Conservation (phyloP, 805 yeast genomes). For the Zygotorulaspora chibaensis region DNA sequence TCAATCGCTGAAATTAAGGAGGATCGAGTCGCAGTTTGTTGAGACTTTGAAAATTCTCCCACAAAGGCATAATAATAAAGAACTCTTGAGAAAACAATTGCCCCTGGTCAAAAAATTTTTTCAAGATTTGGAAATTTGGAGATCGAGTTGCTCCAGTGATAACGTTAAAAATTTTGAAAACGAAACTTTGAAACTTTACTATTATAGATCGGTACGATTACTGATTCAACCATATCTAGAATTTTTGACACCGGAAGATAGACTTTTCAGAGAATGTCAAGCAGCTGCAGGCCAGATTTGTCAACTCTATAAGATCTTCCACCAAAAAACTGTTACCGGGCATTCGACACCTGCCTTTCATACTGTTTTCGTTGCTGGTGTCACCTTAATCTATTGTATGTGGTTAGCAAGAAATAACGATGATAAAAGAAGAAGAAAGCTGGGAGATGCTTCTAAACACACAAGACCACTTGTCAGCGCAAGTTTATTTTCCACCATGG, state of each 20-base stretch:
- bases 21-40: constrained; percentile 57
- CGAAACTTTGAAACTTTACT: constrained; percentile 55
- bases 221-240: constrained; percentile 63
- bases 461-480: constrained; percentile 57
- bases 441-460: constrained; percentile 57
- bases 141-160: constrained; percentile 44
- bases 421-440: constrained; percentile 49
- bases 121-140: constrained; percentile 55
- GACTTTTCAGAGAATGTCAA: constrained; percentile 60
- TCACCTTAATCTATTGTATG: constrained; percentile 59
- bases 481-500: constrained; percentile 50
- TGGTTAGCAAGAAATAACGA: constrained; percentile 63
- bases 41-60: constrained; percentile 45
- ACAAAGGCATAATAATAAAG: constrained; percentile 18
- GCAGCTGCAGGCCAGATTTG: constrained; percentile 71
- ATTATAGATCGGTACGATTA: constrained; percentile 55
- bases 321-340: constrained; percentile 57
- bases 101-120: constrained; percentile 50
- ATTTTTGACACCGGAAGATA: constrained; percentile 54
- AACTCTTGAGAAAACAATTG: constrained; percentile 37
- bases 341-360: constrained; percentile 65
- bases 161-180: constrained; percentile 46
- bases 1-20: constrained; percentile 51
- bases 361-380: constrained; percentile 65
- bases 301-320: constrained; percentile 58